phyloP scores from a whole-genome alignment of 2,329 filamentous ascomycete genomes.

The Microcyclospora pomicola region DNA sequence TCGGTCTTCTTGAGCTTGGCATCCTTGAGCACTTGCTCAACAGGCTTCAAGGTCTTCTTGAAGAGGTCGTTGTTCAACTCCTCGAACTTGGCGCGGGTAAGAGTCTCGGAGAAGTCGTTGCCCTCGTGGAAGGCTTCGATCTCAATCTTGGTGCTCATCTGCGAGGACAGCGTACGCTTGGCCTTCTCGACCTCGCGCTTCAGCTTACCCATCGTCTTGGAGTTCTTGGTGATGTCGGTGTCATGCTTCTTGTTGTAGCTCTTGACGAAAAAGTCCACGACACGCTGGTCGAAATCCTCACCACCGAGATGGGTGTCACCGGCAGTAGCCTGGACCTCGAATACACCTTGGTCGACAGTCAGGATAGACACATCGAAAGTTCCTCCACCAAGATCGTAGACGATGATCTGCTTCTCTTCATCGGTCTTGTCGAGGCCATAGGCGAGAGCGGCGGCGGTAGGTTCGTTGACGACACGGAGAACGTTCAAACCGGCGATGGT shows the following conservation, averaged over 20 bases:
- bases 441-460: conserved; percentile 85
- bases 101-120: conserved; percentile 95
- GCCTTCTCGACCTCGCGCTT: conserved; percentile 99
- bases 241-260: conserved; percentile 96
- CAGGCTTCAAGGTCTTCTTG: conserved; percentile 98
- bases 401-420: conserved; percentile 74
- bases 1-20: conserved; percentile 94
- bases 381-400: conserved; percentile 97
- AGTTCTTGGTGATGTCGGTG: conserved; percentile 84
- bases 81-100: conserved; percentile 98
- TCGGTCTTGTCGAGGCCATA: conserved; percentile 93
- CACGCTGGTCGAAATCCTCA: conserved; percentile 96
- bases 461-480: conserved; percentile 95
- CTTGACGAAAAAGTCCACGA: conserved; percentile 95
- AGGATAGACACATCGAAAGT: conserved; percentile 98
- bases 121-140: conserved; percentile 96
- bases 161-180: conserved; percentile 68
- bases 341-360: conserved; percentile 94
- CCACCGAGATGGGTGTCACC: conserved; percentile 97
- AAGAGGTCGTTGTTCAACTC: conserved; percentile 98
- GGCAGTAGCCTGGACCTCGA: conserved; percentile 98
- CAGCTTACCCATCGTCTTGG: conserved; percentile 97
- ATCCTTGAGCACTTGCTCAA: conserved; percentile 97
- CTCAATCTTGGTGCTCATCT: conserved; percentile 43
- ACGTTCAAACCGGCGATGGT: conserved; percentile 94